A percentile compares a stretch with the other conserved stretches of the same genome.
Evolutionary conservation across 2,329 filamentous ascomycete species (phyloP).

Genomic region (Coniella vitis): DNA sequence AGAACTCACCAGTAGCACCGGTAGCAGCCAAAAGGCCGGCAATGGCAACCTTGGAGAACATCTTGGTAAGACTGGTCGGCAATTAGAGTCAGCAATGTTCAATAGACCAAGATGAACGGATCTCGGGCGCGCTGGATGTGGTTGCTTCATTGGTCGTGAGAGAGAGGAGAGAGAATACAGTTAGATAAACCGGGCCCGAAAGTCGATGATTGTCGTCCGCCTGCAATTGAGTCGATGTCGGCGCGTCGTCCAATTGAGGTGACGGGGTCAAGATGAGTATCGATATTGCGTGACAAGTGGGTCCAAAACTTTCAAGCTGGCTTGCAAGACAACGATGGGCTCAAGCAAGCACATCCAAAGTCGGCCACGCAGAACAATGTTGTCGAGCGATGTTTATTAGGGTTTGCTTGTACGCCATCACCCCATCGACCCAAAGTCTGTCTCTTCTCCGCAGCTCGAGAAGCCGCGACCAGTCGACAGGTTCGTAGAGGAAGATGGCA

Average conservation of each 20-base stretch:
- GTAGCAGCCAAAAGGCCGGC: conserved; percentile 34
- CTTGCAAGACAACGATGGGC: too few species aligned
- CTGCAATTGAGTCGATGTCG: conserved; percentile 3
- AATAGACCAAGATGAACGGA: background rate
- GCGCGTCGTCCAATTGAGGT: background rate
- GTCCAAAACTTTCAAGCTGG: conserved; percentile 1
- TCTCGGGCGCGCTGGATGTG: background rate
- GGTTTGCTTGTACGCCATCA: background rate
- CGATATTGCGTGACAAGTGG: conserved; percentile 11
- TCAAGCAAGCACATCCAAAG: background rate
- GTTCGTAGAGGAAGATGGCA: too few species aligned
- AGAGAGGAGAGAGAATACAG: background rate
- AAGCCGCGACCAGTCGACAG: too few species aligned
- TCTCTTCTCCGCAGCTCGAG: too few species aligned
- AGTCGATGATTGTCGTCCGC: conserved; percentile 7
- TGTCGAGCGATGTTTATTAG: background rate
- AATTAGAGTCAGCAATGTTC: conserved; percentile 14
- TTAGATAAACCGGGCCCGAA: conserved; percentile 1
- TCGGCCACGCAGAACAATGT: background rate
- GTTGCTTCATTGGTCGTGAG: background rate
- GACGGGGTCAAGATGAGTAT: conserved; percentile 4
- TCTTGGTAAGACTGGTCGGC: conserved; percentile 28
- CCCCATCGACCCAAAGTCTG: too few species aligned
- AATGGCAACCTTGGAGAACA: conserved; percentile 36
- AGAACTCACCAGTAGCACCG: conserved; percentile 32